Percentiles rank a stretch among this genome's conserved stretches.
phyloP scores from a whole-genome alignment of 176 grass and related monocot species.

The Hyparrhenia diplandra region DNA sequence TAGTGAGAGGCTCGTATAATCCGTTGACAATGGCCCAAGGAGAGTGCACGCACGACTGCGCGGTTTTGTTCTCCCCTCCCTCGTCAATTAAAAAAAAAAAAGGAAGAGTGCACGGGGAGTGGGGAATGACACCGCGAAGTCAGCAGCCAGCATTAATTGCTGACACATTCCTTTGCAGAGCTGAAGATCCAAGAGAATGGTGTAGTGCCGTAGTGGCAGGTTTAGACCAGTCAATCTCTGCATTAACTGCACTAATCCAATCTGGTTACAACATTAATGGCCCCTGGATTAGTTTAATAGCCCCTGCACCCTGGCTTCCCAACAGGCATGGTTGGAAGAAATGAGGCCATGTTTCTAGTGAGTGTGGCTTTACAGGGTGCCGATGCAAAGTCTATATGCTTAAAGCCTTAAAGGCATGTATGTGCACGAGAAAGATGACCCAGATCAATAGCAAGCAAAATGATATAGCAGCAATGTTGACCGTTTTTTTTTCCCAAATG shows the following conservation, averaged over 20 bases:
- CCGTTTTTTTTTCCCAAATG: neutral
- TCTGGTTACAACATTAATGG: slow-evolving; percentile 28
- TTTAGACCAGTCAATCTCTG: slow-evolving; percentile 8
- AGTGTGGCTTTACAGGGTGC: neutral
- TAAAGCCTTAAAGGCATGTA: neutral
- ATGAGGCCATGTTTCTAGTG: neutral
- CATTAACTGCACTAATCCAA: slow-evolving; percentile 48
- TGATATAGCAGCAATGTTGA: neutral
- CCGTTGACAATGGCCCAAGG: neutral
- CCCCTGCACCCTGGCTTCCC: neutral
- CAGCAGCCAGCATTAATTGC: slow-evolving; percentile 45
- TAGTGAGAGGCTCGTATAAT: neutral
- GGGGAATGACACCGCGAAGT: too few relatives aligned
- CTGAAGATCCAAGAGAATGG: slow-evolving; percentile 21
- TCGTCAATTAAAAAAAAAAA: neutral
- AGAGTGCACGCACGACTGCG: slow-evolving; percentile 20
- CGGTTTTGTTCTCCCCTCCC: neutral
- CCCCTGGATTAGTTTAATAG: slow-evolving; percentile 28
- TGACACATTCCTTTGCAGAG: slow-evolving; percentile 30
- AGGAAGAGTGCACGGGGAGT: slow-evolving; percentile 39
- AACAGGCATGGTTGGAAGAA: neutral
- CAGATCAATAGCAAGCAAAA: neutral
- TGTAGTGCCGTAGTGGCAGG: neutral
- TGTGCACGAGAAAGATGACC: neutral
- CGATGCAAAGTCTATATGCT: neutral